Conservation (phyloP, 768 basidiomycete genomes). For the Mycena crocata region DNA sequence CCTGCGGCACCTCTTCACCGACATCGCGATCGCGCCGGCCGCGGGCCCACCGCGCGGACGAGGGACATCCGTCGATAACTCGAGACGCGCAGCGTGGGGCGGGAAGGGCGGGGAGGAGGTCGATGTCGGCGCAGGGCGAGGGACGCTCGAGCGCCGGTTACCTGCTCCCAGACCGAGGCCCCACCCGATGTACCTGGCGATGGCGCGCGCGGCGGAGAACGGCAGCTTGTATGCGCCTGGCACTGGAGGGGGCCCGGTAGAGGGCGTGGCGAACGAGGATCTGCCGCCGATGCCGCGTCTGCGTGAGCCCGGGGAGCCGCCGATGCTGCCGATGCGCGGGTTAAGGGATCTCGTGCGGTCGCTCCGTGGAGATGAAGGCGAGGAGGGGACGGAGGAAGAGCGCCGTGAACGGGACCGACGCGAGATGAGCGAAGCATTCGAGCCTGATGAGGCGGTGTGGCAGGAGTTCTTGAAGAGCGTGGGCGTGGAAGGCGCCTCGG, state of each 20-base stretch:
- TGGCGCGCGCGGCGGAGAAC: constrained; percentile 20
- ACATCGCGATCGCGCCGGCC: constrained; percentile 26
- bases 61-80: constrained; percentile 25
- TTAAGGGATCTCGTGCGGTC: constrained; percentile 23
- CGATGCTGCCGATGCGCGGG: constrained; percentile 29
- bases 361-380: constrained; percentile 17
- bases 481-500: constrained; percentile 22
- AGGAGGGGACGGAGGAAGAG: constrained; percentile 17
- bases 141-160: constrained; percentile 29
- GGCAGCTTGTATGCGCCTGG: not conserved
- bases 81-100: constrained; percentile 23
- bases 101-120: constrained; percentile 1
- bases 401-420: constrained; percentile 1
- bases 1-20: constrained; percentile 24
- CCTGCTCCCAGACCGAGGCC: constrained; percentile 29
- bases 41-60: constrained; percentile 16
- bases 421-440: constrained; percentile 26
- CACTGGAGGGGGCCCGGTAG: not conserved
- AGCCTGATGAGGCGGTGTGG: constrained; percentile 34
- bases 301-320: constrained; percentile 18
- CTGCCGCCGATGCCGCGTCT: constrained; percentile 17
- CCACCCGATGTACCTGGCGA: constrained; percentile 32
- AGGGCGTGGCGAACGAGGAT: constrained; percentile 6
- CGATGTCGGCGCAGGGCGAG: constrained; percentile 2
- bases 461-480: constrained; percentile 36